phyloP scores from a whole-genome alignment of 2,329 filamentous ascomycete species.

The Tolypocladium guangdongense region DNA sequence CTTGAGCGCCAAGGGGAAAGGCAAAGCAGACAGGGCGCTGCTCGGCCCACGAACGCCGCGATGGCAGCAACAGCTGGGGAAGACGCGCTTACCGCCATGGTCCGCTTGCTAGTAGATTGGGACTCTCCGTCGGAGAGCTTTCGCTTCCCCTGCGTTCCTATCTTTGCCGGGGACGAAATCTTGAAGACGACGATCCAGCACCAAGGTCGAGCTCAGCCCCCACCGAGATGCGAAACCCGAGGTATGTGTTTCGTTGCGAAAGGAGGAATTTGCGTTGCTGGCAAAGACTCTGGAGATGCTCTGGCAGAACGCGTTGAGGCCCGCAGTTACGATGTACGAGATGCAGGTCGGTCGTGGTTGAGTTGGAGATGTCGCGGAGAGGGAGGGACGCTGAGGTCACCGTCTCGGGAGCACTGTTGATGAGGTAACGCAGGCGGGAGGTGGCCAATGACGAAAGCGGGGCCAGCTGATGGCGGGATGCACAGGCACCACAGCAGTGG shows the following conservation, averaged over 20 bases:
- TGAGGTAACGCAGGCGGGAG: background rate
- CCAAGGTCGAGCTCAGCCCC: conserved; percentile 18
- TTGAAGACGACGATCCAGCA: conserved; percentile 22
- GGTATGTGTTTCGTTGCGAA: background rate
- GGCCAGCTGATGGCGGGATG: background rate
- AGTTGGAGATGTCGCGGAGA: background rate
- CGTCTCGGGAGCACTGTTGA: background rate
- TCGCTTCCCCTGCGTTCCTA: conserved; percentile 54
- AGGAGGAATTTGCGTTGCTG: background rate
- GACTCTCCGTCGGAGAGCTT: conserved; percentile 52
- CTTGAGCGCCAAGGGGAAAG: background rate
- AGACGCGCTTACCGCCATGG: conserved; percentile 46
- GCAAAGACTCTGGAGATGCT: background rate
- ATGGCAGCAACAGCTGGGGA: background rate
- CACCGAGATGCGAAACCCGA: background rate
- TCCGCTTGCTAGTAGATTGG: conserved; percentile 45
- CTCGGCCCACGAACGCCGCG: background rate
- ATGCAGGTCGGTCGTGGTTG: background rate
- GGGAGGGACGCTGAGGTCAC: background rate
- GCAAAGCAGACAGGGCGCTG: background rate
- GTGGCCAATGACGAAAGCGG: background rate
- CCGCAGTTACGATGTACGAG: background rate
- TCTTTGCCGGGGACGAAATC: conserved; percentile 20
- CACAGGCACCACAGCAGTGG: background rate
- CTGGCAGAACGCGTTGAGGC: background rate